These are phyloP conservation scores for Lasiosphaeris hirsuta DNA, from an alignment of 495 filamentous ascomycete species.

Conservation along the genomic window DNA sequence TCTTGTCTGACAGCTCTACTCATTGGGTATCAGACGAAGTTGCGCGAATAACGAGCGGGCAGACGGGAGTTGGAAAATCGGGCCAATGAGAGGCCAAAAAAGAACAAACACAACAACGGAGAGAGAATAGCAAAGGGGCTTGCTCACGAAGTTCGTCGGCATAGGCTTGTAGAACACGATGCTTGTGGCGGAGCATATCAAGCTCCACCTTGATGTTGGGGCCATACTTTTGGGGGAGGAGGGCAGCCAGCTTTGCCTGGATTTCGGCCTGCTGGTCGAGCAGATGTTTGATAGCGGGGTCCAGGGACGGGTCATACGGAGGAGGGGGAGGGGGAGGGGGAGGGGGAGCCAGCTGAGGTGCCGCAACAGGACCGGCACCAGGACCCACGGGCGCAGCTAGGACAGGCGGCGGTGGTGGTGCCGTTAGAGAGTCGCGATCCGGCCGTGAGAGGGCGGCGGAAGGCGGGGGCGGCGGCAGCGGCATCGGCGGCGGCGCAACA, in stretches of 20 bases:
- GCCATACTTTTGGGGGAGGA: constrained; percentile 44
- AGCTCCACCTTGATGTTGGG: constrained; percentile 43
- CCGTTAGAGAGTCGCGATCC: constrained; percentile 28
- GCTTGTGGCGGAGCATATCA: constrained; percentile 47
- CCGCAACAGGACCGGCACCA: constrained; percentile 9
- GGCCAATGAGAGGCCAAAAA: neutral
- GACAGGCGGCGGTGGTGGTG: constrained; percentile 19
- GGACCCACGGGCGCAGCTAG: constrained; percentile 17
- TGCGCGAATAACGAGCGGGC: neutral
- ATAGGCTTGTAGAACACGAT: constrained; percentile 41
- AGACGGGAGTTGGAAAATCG: neutral
- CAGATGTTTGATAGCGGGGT: constrained; percentile 44
- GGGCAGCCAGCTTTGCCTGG: constrained; percentile 43
- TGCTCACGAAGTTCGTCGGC: constrained; percentile 44
- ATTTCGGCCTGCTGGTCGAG: constrained; percentile 50
- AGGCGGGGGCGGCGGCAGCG: constrained; percentile 16
- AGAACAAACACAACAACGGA: neutral
- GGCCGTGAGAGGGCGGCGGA: constrained; percentile 18
- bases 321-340: constrained; percentile 6
- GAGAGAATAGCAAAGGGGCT: neutral
- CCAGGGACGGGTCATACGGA: constrained; percentile 39
- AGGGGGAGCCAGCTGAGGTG: constrained; percentile 12
- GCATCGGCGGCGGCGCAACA: constrained; percentile 21
- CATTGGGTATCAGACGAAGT: constrained; percentile 29
- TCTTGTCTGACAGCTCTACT: constrained; percentile 41